These are phyloP conservation scores for Nitzschia sp. DNA, from an alignment of 108 stramenopile species.

Conservation along the genomic window DNA sequence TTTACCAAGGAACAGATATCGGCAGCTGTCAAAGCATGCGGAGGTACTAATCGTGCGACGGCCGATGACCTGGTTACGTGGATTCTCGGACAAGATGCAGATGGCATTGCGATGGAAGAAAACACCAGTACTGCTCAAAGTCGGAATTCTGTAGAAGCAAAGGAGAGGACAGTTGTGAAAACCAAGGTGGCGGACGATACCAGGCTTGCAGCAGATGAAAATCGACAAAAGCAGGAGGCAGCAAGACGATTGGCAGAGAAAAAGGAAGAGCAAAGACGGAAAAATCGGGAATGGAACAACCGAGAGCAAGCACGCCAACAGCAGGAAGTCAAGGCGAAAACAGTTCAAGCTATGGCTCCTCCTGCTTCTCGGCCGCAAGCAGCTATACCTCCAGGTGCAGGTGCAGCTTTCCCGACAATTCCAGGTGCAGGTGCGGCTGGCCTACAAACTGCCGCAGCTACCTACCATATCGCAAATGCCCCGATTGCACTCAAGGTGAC, in stretches of 20 bases:
- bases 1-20: conserved; percentile 68
- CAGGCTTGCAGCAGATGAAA: conserved; percentile 27
- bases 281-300: conserved; percentile 85
- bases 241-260: conserved; percentile 62
- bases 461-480: background rate
- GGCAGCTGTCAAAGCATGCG: conserved; percentile 70
- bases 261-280: conserved; percentile 77
- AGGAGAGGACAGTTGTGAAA: conserved; percentile 6
- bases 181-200: background rate
- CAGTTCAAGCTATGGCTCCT: conserved; percentile 10
- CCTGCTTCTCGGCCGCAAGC: background rate
- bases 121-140: background rate
- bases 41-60: conserved; percentile 71
- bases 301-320: conserved; percentile 64
- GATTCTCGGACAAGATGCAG: conserved; percentile 63
- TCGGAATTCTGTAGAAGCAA: conserved; percentile 11
- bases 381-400: background rate
- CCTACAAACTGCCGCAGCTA: background rate
- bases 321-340: conserved; percentile 57
- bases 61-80: conserved; percentile 83
- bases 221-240: conserved; percentile 47
- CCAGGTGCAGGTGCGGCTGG: background rate
- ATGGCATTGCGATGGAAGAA: conserved; percentile 12
- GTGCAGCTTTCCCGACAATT: background rate
- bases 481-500: background rate